phyloP scores from a whole-genome alignment of 2,329 filamentous ascomycete genomes.

The Zelopaecilomyces penicillatus region DNA sequence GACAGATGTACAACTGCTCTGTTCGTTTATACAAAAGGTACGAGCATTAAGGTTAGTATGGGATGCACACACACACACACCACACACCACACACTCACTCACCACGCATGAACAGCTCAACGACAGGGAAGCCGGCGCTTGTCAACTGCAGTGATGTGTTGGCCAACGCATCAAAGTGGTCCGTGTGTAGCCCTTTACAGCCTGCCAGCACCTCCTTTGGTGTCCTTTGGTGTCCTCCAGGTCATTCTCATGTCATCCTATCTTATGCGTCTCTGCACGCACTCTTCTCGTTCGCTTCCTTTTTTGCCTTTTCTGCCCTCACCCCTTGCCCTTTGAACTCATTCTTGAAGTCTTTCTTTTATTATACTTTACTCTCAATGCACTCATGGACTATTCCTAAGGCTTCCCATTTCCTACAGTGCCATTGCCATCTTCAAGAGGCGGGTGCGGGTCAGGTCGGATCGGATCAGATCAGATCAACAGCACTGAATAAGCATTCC shows the following conservation, averaged over 20 bases:
- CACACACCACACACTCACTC: constrained; percentile 5
- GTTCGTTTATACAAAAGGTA: background rate
- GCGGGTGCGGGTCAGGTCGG: no score
- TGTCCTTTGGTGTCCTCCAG: constrained; percentile 5
- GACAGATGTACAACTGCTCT: no score
- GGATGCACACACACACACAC: constrained; percentile 3
- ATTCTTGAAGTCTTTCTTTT: constrained; percentile 1
- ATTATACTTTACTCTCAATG: background rate
- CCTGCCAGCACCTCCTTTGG: constrained; percentile 11
- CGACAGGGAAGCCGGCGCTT: constrained; percentile 20
- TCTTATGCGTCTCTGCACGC: background rate
- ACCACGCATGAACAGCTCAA: constrained; percentile 6
- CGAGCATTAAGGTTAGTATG: background rate
- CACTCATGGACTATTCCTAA: no score
- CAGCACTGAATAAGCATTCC: no score
- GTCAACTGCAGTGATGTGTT: constrained; percentile 36
- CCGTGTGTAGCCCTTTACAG: constrained; percentile 29
- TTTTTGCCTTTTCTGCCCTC: constrained; percentile 4
- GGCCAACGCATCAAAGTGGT: constrained; percentile 34
- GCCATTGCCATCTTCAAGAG: no score
- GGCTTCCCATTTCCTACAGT: no score
- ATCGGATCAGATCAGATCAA: no score
- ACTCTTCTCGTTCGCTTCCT: background rate
- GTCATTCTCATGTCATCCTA: constrained; percentile 6
- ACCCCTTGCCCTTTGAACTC: constrained; percentile 4